phyloP scores from a whole-genome alignment of 768 basidiomycete genomes.

The Cubamyces sp. region DNA sequence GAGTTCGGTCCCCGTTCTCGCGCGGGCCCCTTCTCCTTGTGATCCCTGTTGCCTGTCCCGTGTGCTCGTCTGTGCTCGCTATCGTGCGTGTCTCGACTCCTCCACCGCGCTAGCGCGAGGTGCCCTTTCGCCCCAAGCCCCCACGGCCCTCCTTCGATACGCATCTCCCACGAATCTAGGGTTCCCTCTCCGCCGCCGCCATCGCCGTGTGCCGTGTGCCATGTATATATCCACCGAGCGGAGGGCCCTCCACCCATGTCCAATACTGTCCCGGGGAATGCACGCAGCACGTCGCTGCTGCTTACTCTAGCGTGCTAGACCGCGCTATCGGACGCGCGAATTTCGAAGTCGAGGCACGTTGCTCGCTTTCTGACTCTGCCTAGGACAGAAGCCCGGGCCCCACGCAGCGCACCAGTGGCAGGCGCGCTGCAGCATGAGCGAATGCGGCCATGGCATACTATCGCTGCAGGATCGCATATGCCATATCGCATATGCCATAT shows the following conservation, averaged over 20 bases:
- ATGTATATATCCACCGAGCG: not conserved
- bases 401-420: no score
- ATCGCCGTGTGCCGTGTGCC: not conserved
- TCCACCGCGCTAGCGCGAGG: not conserved
- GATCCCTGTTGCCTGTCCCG: conserved; percentile 3
- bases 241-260: no score
- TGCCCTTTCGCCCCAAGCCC: not conserved
- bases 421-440: no score
- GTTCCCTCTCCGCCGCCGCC: not conserved
- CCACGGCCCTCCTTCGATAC: not conserved
- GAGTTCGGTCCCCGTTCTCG: conserved; percentile 17
- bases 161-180: not conserved
- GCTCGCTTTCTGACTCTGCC: no score
- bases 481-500: not conserved
- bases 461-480: not conserved
- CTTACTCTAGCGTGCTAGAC: not conserved
- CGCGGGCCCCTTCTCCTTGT: not conserved
- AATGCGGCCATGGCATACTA: not conserved
- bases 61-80: conserved; percentile 3
- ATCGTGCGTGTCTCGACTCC: conserved; percentile 7
- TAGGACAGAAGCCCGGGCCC: no score
- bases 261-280: not conserved
- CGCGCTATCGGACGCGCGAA: not conserved
- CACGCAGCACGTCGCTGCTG: not conserved
- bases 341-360: not conserved